Base-by-base conservation (phyloP, 202 grass and related monocot species). In the Schoenoplectus triqueter region DNA sequence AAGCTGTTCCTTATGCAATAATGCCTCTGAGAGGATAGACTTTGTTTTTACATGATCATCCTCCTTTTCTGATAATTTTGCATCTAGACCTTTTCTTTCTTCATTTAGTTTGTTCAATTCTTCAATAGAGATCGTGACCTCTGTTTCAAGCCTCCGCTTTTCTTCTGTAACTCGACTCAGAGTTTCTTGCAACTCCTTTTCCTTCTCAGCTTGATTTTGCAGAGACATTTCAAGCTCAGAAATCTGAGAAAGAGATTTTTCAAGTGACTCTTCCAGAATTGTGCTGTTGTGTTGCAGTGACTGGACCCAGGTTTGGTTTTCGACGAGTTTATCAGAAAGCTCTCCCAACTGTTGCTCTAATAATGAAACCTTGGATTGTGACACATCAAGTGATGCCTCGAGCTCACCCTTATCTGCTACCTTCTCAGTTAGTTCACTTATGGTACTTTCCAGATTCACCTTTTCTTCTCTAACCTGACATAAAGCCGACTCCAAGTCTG, bases 331-430 rank as follows among this genome's bases (percentile, higher is more conserved):
- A 60, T 87, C 80, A n/a, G 90, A 86, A 67, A 94, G 90, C 51
- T 91, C 94, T 69, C 87, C 92, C 84, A 97, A 81, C 80, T 97
- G 87, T 84, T 92, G 80, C 89, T 97, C 92, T 90, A 97, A 88
- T 69, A 88, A 73, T 48, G 88, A 74, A 81, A 80, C 91, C 83
- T 86, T 92, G 39, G 86, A 91, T 52, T 63, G 31, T 5, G 82
- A 87, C 9, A 82, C 87, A 79, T 74, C 89, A 69, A 97, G 87
- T 72, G 90, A 91, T 50, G 86, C 88, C 85, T 94, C 89, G 71
- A 97, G 68, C 78, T 97, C 90, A 31, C 31, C 31, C 31, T 31
- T 31, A 31, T 31, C 31, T 31, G 31, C 31, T 31, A 31, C 31
- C 31, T 31, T 31, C 31, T 31, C 31, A 31, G 31, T 31, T 31